phyloP scores from a whole-genome alignment of 2,329 filamentous ascomycete genomes.

The Curvularia sp. region DNA sequence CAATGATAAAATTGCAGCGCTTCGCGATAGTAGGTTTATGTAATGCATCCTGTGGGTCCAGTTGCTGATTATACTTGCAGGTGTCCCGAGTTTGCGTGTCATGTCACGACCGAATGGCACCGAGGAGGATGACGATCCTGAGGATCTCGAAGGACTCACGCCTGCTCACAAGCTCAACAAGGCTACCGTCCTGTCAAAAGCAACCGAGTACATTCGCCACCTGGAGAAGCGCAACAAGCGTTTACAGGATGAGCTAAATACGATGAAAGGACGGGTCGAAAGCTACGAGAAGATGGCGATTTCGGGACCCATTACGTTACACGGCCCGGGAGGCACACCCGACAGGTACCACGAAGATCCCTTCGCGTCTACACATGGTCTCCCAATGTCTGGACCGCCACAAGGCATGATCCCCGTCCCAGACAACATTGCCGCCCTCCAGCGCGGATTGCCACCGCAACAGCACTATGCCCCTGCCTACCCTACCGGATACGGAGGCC shows the following conservation, averaged over 20 bases:
- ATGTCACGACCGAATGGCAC: conserved; percentile 68
- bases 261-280: conserved; percentile 76
- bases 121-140: conserved; percentile 79
- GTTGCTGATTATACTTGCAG: conserved; percentile 6
- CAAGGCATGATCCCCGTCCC: conserved; percentile 54
- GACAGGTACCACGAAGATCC: conserved; percentile 51
- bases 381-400: conserved; percentile 41
- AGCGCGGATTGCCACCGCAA: conserved; percentile 47
- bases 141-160: conserved; percentile 72
- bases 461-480: conserved; percentile 50
- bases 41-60: neutral
- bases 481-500: conserved; percentile 39
- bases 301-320: conserved; percentile 51
- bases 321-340: conserved; percentile 41
- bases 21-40: conserved; percentile 71
- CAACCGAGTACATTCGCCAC: conserved; percentile 94
- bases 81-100: conserved; percentile 83
- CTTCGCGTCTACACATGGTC: conserved; percentile 36
- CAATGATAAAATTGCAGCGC: conserved; percentile 93
- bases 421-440: conserved; percentile 52
- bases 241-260: conserved; percentile 79
- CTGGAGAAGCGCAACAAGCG: conserved; percentile 88
- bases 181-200: conserved; percentile 93
- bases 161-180: conserved; percentile 96
- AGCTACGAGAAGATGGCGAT: conserved; percentile 74